These are phyloP conservation scores for Amanita thiersii DNA, from an alignment of 768 basidiomycete genomes.

Conservation along the genomic window DNA sequence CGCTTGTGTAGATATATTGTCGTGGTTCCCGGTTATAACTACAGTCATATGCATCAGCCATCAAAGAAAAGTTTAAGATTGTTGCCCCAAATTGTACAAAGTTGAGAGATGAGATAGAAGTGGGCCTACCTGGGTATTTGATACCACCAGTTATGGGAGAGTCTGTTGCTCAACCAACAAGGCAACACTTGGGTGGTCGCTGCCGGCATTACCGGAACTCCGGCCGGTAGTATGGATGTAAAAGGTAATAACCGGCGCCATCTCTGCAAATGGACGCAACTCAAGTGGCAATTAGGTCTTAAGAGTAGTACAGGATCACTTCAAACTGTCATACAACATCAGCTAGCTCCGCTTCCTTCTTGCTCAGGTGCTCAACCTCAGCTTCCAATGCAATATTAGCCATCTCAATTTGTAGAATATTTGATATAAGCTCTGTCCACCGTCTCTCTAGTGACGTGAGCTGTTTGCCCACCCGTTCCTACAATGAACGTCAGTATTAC, in stretches of 20 bases:
- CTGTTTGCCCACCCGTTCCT: conserved; percentile 77
- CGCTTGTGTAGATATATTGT: conserved; percentile 27
- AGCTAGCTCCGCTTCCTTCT: conserved; percentile 54
- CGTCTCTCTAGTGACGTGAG: conserved; percentile 74
- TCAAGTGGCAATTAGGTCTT: neutral
- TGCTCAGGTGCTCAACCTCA: conserved; percentile 59
- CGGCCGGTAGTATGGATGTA: conserved; percentile 8
- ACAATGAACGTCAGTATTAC: conserved; percentile 4
- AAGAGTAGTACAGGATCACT: neutral
- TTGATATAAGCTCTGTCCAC: conserved; percentile 92
- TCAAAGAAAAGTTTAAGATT: neutral
- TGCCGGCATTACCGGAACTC: conserved; percentile 6
- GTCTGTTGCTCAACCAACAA: conserved; percentile 9
- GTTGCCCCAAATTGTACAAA: neutral
- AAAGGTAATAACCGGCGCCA: neutral
- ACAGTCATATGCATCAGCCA: neutral
- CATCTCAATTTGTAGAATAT: conserved; percentile 90
- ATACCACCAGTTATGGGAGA: conserved; percentile 25
- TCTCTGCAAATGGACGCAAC: neutral
- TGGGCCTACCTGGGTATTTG: conserved; percentile 28
- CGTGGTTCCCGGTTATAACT: conserved; percentile 1
- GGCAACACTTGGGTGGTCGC: neutral
- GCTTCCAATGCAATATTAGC: conserved; percentile 84
- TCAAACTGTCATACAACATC: conserved; percentile 20
- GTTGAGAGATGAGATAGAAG: conserved; percentile 5